Conservation (phyloP, 1,139 yeast species). For the Diutina mesorugosa region DNA sequence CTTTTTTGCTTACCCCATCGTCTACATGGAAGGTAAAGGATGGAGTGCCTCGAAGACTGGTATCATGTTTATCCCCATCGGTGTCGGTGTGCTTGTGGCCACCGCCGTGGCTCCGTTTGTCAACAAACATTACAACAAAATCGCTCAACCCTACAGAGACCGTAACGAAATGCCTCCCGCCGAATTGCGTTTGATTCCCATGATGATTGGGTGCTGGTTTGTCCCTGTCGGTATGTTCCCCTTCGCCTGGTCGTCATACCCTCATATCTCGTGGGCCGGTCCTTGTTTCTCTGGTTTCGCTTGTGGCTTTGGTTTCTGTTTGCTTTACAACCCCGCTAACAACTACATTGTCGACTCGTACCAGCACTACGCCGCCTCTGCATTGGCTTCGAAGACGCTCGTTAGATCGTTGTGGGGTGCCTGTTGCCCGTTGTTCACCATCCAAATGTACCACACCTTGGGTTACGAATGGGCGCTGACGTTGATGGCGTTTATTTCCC, state of each 20-base stretch:
- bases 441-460: conserved; percentile 62
- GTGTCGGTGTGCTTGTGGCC: conserved; percentile 49
- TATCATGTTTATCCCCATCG: conserved; percentile 60
- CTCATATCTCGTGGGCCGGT: conserved; percentile 48
- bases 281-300: conserved; percentile 47
- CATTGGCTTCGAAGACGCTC: conserved; percentile 54
- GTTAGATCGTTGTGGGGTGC: conserved; percentile 67
- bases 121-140: conserved; percentile 44
- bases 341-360: conserved; percentile 61
- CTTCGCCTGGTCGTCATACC: conserved; percentile 54
- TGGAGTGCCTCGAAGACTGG: conserved; percentile 50
- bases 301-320: conserved; percentile 49
- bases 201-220: conserved; percentile 54
- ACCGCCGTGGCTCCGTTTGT: conserved; percentile 40
- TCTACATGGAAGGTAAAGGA: conserved; percentile 53
- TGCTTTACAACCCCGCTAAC: conserved; percentile 54
- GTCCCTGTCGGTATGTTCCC: conserved; percentile 44
- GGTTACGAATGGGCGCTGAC: conserved; percentile 65
- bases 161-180: conserved; percentile 48
- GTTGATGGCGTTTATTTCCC: conserved; percentile 49
- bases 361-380: conserved; percentile 62
- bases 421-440: conserved; percentile 59
- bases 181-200: conserved; percentile 46
- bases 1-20: conserved; percentile 56
- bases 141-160: conserved; percentile 36